These are phyloP conservation scores for Umbilicus rupestris DNA, from an alignment of 164 flowering plant species.

Conservation along the genomic window DNA sequence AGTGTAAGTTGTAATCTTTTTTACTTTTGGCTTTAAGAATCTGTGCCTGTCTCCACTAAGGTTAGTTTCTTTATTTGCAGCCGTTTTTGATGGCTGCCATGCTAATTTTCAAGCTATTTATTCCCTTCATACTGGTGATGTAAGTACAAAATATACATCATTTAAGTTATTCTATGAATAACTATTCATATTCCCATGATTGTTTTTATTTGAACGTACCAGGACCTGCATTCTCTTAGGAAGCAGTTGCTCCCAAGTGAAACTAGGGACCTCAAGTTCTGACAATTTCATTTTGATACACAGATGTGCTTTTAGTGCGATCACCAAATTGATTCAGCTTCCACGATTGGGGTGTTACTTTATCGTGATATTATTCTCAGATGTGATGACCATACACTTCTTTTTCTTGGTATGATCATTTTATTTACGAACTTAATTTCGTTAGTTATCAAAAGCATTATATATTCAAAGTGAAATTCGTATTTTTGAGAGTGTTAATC, in stretches of 20 bases:
- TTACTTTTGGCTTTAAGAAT: background rate
- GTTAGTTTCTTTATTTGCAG: conserved; percentile 38
- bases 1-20: conserved; percentile 49
- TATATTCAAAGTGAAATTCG: background rate
- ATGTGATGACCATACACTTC: conserved; percentile 96
- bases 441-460: background rate
- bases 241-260: background rate
- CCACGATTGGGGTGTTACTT: conserved; percentile 86
- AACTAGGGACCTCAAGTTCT: background rate
- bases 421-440: background rate
- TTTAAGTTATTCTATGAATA: background rate
- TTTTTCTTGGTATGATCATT: conserved; percentile 81
- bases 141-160: conserved; percentile 28
- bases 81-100: conserved; percentile 94
- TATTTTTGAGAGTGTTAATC: conserved; percentile 5
- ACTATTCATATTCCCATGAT: background rate
- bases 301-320: conserved; percentile 91
- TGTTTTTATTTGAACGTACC: background rate
- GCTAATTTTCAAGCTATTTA: conserved; percentile 83
- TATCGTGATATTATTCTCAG: conserved; percentile 77
- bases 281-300: conserved; percentile 14
- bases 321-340: conserved; percentile 60
- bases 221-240: background rate
- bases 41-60: conserved; percentile 8
- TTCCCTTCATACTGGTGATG: conserved; percentile 97